Evolutionary conservation across 768 basidiomycete genomes (phyloP), one percentile per base, ranked within the genome.

Genomic region (Suillus discolor): DNA sequence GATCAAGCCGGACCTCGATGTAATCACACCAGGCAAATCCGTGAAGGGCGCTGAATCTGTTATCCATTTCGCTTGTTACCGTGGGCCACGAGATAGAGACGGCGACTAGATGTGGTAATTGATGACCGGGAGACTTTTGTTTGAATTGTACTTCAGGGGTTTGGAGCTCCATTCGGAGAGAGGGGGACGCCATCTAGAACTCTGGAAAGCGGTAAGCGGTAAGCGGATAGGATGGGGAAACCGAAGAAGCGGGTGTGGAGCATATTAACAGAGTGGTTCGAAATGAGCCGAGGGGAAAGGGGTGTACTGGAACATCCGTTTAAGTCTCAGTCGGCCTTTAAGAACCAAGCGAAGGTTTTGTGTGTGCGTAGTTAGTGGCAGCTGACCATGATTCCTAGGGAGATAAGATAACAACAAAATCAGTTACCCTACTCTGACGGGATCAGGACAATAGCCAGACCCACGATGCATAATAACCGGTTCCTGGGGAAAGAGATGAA

Each of bases 401-500:
- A 60, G 57, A 60, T 60, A 60, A 60, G 57, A 60, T 60, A 60
- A 20, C 25, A 18, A 39, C 25, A 28, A 42, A 41, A 60, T 41
- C 39, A 42, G 18, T 60, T 7, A 4, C 39, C 34, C 34, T 36
- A 31, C n/a, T n/a, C n/a, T n/a, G n/a, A n/a, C n/a, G n/a, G n/a
- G 34, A 34, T 34, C 34, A 34, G 6, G 34, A n/a, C 25, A 28
- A 4, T 31, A 31, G 4, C 28, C 28, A 36, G 11, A 9, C 36
- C 36, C 36, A 38, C 36, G 65, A 47, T 66, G 42, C 66, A 65
- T 66, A 65, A 41, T 23, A 51, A 25, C 23, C 38, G 41, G 25
- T 41, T 59, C 57, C 57, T 59, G 38, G n/a, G 5, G 34, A 7
- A 20, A 57, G 39, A 18, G 57, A 59, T 59, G 38, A 39, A 18